Evolutionary conservation across 202 grass and related monocot genomes (phyloP), one percentile per base, ranked within the genome.

Genomic region (Digitaria exilis): DNA sequence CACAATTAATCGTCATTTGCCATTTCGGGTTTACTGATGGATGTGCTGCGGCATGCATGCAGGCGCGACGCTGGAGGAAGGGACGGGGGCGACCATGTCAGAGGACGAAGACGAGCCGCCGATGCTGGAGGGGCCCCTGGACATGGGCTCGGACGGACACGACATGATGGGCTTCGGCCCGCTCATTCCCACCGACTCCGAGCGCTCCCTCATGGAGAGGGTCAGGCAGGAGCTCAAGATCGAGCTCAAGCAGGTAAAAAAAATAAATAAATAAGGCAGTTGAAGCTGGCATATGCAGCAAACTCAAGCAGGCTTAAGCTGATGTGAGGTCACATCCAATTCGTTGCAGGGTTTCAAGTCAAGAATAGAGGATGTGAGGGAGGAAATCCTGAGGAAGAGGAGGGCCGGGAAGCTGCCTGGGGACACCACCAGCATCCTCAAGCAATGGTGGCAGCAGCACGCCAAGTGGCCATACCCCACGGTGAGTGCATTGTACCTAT

Each of bases 391-490:
- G 24, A 78, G 96, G 80, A 99, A 99, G 65, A 96, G 96, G 79
- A 96, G 96, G 82, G 96, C 96, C 11, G 96, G 96, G 35, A 99
- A 99, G 86, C 70, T 99, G 90, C 96, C 96, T 44, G 96, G 96
- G 61, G 96, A 99, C 85, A 99, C 96, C 51, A 99, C 96, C 58
- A 91, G 87, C 46, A 87, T 99, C 70, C 83, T 99, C 34, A 99
- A 99, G 84, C 87, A 96, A 91, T 99, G 96, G 96, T 99, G 96
- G 96, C 96, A 99, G 69, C 87, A 99, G 77, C 93, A 99, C 80
- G 78, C 96, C 72, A 99, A 99, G 87, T 99, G 96, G 96, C 96
- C 96, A 58, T 99, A 99, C 88, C 96, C 96, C 79, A 99, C 96
- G 42, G 96, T 99, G 84, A 90, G 91, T 88, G 58, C 73, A 69